These are phyloP conservation scores for Pyrenochaeta sp. DNA, from an alignment of 2,329 filamentous ascomycete genomes.

Conservation along the genomic window DNA sequence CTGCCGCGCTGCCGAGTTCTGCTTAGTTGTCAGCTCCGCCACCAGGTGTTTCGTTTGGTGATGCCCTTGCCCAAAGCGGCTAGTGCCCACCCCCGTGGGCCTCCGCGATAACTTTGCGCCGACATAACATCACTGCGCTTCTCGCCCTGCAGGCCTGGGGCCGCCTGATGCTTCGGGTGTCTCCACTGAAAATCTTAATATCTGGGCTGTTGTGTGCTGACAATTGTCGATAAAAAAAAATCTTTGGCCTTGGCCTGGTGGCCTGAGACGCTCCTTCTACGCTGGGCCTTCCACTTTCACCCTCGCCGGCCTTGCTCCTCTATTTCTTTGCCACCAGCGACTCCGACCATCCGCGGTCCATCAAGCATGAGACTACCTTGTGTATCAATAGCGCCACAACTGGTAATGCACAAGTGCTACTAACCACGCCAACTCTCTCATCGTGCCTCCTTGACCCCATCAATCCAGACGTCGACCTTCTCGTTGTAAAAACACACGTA, in stretches of 20 bases:
- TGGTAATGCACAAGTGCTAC: no score
- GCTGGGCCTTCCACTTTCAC: no score
- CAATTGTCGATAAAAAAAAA: no score
- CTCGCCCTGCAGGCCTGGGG: background rate
- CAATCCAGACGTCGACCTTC: slow-evolving; percentile 69
- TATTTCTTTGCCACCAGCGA: no score
- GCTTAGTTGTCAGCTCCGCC: slow-evolving; percentile 6
- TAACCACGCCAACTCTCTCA: no score
- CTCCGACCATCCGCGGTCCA: no score
- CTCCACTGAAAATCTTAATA: slow-evolving; percentile 1
- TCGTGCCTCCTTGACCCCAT: slow-evolving; percentile 56
- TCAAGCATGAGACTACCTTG: no score
- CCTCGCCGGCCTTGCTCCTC: no score
- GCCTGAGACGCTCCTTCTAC: no score
- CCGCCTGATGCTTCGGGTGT: background rate
- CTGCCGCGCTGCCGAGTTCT: background rate
- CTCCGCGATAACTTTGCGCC: background rate
- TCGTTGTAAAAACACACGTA: slow-evolving; percentile 73
- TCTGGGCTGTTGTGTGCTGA: no score
- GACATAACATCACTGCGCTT: background rate
- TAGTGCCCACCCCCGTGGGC: background rate
- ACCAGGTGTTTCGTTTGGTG: background rate
- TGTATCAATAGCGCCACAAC: no score
- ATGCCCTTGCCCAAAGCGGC: background rate
- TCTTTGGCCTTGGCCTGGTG: no score